Percentiles rank a stretch among this genome's conserved stretches.
phyloP scores from a whole-genome alignment of 148 eudicot genomes.

The Nepenthes gracilis region DNA sequence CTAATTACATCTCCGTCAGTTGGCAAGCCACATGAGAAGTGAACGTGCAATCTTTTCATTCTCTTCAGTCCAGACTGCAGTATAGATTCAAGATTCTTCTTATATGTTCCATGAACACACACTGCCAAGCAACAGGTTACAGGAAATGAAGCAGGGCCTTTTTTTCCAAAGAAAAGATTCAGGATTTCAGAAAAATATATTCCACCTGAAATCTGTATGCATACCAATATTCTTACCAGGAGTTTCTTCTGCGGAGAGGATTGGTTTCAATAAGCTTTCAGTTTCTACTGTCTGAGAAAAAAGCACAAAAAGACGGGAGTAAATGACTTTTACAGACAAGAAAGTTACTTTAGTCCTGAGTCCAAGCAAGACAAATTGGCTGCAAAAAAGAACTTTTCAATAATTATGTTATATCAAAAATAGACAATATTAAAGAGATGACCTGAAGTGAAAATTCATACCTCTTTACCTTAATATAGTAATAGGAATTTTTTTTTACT shows the following conservation, averaged over 20 bases:
- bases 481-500: no score
- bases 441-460: no score
- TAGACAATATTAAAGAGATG: no score
- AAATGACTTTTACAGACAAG: background rate
- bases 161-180: background rate
- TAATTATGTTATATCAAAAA: no score
- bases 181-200: slow-evolving; percentile 3
- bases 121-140: slow-evolving; percentile 26
- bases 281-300: slow-evolving; percentile 63
- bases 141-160: background rate
- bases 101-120: slow-evolving; percentile 92
- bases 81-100: slow-evolving; percentile 51
- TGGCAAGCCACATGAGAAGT: slow-evolving; percentile 88
- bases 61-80: slow-evolving; percentile 74
- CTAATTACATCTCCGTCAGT: slow-evolving; percentile 81
- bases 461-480: no score
- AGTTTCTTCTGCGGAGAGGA: slow-evolving; percentile 76
- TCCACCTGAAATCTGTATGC: slow-evolving; percentile 1
- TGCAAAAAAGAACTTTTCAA: no score
- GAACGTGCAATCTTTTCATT: slow-evolving; percentile 80
- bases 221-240: slow-evolving; percentile 33
- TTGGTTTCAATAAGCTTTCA: slow-evolving; percentile 72
- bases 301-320: slow-evolving; percentile 9
- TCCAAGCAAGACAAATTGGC: no score
- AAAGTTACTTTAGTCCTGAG: no score